These are phyloP conservation scores for Avena insularis DNA, from an alignment of 176 grass and related monocot genomes.

Conservation along the genomic window DNA sequence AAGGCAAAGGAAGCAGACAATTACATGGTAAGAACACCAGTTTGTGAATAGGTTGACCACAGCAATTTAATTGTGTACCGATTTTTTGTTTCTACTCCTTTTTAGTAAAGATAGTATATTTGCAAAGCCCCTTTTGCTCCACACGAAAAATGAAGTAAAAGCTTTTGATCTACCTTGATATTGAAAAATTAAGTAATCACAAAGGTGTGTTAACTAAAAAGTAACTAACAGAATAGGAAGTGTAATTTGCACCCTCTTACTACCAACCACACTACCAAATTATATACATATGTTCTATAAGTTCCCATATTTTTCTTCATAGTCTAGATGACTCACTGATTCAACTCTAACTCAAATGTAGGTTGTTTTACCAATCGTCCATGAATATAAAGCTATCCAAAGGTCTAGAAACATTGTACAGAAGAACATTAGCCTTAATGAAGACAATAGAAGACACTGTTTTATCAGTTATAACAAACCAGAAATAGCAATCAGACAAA, in stretches of 20 bases:
- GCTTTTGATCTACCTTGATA: conserved; percentile 22
- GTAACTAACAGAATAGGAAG: conserved; percentile 12
- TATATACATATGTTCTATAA: not conserved
- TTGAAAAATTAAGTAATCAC: not conserved
- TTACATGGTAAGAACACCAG: not conserved
- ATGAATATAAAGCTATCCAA: conserved; percentile 33
- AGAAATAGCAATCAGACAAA: conserved; percentile 30
- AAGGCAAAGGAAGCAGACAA: not conserved
- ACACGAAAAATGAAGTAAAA: not conserved
- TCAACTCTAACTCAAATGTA: conserved; percentile 1
- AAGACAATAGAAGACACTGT: not conserved
- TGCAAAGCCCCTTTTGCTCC: conserved; percentile 13
- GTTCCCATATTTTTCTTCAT: not conserved
- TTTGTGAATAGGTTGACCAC: not conserved
- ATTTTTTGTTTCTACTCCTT: not conserved
- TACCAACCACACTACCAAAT: conserved; percentile 1
- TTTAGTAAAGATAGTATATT: not conserved
- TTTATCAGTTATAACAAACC: conserved; percentile 34
- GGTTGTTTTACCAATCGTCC: not conserved
- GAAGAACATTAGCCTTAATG: not conserved
- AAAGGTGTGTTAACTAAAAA: not conserved
- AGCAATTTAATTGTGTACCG: not conserved
- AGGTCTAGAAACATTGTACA: conserved; percentile 10
- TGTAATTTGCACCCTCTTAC: not conserved
- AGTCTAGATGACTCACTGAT: not conserved